Evolutionary conservation across 371 early-diverging fungal genomes (phyloP).

Genomic region (Conidiobolus incongruus): DNA sequence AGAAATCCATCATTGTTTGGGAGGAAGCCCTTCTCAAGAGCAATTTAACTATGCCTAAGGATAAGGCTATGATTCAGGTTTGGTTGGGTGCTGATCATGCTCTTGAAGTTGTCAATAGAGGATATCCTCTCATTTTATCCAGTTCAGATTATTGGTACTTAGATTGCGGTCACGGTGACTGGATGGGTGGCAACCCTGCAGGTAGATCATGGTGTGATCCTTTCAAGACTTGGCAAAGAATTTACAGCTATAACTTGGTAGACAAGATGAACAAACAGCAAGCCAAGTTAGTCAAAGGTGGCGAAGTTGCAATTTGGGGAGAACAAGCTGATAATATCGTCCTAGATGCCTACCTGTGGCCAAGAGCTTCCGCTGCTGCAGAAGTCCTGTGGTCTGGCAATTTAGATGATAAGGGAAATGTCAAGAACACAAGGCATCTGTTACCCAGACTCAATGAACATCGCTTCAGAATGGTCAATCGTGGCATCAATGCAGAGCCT

Average conservation of each 20-base stretch:
- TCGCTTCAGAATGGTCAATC: constrained; percentile 37
- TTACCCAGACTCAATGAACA: constrained; percentile 41
- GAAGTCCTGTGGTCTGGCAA: constrained; percentile 57
- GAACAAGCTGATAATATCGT: constrained; percentile 38
- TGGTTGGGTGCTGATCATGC: constrained; percentile 24
- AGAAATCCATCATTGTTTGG: constrained; percentile 25
- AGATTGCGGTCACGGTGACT: constrained; percentile 42
- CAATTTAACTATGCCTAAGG: too few species aligned
- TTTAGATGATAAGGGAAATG: constrained; percentile 19
- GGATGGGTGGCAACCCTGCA: constrained; percentile 9
- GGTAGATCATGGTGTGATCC: constrained; percentile 54
- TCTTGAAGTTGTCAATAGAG: constrained; percentile 18
- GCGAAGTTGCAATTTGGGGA: constrained; percentile 41
- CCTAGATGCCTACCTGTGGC: constrained; percentile 43
- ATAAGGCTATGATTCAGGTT: constrained; percentile 26
- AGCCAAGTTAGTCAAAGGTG: constrained; percentile 17
- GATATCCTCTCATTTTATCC: constrained; percentile 30
- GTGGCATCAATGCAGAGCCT: constrained; percentile 44
- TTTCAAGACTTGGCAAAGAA: constrained; percentile 61
- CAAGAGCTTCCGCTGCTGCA: constrained; percentile 38
- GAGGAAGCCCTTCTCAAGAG: constrained; percentile 24
- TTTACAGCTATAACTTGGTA: constrained; percentile 36
- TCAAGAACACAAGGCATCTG: constrained; percentile 27
- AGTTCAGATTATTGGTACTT: constrained; percentile 35
- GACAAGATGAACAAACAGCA: not conserved